Conservation (phyloP, 805 yeast species). For the Wickerhamomyces pijperi region DNA sequence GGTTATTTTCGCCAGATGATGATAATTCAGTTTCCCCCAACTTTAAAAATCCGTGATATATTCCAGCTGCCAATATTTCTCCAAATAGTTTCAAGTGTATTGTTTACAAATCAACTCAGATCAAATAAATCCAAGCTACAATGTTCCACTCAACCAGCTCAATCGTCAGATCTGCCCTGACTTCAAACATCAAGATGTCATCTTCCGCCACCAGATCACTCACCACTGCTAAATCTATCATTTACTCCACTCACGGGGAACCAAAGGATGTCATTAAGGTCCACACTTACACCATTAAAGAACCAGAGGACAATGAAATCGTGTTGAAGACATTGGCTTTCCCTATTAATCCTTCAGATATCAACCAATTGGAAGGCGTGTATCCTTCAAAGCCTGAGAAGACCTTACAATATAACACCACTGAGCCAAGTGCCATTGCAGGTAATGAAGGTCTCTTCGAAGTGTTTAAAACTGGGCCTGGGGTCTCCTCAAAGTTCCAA, state of each 20-base stretch:
- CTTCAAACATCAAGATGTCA: not conserved
- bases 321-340: constrained; percentile 64
- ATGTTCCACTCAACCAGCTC: no score
- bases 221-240: constrained; percentile 49
- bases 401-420: constrained; percentile 41
- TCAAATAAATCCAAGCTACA: no score
- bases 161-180: no score
- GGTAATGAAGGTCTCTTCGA: constrained; percentile 94
- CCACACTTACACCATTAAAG: constrained; percentile 40
- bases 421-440: constrained; percentile 65
- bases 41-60: not conserved
- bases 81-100: no score
- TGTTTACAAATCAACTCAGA: no score
- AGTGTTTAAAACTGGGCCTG: constrained; percentile 59
- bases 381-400: constrained; percentile 68
- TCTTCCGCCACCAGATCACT: constrained; percentile 8
- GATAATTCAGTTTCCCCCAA: not conserved
- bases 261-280: constrained; percentile 44
- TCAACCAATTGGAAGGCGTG: constrained; percentile 75
- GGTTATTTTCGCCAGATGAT: no score
- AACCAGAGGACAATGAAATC: constrained; percentile 34
- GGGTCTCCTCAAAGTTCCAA: constrained; percentile 30
- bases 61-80: no score
- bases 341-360: constrained; percentile 86
- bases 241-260: constrained; percentile 59